Percentiles rank a stretch among this genome's conserved stretches.
These are phyloP conservation scores for Hyaloscypha finlandica DNA, from an alignment of 495 filamentous ascomycete genomes.

Conservation along the genomic window DNA sequence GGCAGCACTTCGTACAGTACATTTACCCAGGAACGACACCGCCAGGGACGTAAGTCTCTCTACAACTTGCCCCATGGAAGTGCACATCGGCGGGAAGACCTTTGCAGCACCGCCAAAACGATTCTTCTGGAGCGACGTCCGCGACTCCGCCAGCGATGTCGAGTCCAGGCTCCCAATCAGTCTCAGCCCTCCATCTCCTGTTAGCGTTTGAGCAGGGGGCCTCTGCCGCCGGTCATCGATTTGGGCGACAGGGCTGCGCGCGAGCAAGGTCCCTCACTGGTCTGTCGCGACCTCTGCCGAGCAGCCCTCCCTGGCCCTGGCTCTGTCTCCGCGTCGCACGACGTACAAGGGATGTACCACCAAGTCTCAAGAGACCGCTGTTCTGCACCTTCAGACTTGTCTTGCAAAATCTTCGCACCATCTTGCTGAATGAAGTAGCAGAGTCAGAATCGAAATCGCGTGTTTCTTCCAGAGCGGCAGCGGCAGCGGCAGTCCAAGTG, in stretches of 20 bases:
- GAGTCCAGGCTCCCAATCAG: not conserved
- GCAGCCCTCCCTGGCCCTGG: no score
- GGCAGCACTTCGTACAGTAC: not conserved
- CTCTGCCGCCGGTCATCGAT: not conserved
- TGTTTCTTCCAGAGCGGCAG: no score
- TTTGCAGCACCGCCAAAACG: not conserved
- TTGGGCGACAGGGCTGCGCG: not conserved
- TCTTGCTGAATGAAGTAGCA: not conserved
- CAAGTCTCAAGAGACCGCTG: not conserved
- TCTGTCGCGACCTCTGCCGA: not conserved
- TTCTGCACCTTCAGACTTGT: not conserved
- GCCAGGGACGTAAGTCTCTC: not conserved
- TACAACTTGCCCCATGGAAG: not conserved
- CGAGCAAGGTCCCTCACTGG: not conserved
- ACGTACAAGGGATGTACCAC: not conserved
- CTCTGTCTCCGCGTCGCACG: not conserved
- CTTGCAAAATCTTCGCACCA: not conserved
- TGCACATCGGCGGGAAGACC: not conserved
- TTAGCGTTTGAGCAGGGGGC: not conserved
- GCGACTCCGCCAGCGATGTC: not conserved
- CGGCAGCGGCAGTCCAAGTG: no score
- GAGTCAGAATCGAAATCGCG: no score
- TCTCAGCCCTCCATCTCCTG: not conserved
- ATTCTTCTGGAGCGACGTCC: not conserved
- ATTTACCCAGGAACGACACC: not conserved